Evolutionary conservation across 2,329 filamentous ascomycete species (phyloP), one percentile per base, ranked within the genome.

Genomic region (Spiromastix sp.): DNA sequence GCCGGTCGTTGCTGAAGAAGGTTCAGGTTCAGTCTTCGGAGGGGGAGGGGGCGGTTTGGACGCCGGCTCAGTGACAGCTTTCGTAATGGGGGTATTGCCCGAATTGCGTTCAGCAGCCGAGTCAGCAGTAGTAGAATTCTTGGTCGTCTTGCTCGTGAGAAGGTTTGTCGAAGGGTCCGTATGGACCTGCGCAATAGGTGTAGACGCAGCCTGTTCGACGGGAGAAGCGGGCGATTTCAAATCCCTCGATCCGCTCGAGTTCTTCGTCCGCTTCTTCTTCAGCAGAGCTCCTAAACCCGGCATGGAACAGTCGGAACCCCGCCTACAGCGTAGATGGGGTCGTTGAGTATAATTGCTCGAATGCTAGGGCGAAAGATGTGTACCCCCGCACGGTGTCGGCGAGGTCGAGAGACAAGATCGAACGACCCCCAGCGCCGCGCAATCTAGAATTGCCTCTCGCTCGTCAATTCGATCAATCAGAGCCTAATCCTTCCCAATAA

Each of bases 191-290:
- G 7, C n/a, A 47, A 40, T 42, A 43, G 40, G 42, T 16, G 40
- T 42, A 43, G 45, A 30, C 52, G 50, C 21, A 51, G 48, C 34
- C 54, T 43, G 43, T 27, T 39, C 35, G 37, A 37, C 39, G 28
- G 39, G 41, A 38, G 41, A 43, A 37, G 38, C 43, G 36, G 13
- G 44, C 39, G 27, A 45, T 45, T 34, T 44, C 40, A 31, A 45
- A 41, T 61, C 60, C 58, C 68, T 52, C 53, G 52, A 46, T 20
- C 28, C 53, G 48, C 57, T 59, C 65, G 78, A 82, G 70, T 95
- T 86, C 77, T 86, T 93, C 67, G 86, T 93, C 76, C 86, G 81
- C 75, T 93, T 94, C 77, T 94, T 96, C 76, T 95, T 95, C 60
- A 96, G 77, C 59, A 95, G 86, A 36, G 59, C 60, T 64, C 85